These are phyloP conservation scores for Leccinum subtestaceum DNA, from an alignment of 768 basidiomycete species.

Conservation along the genomic window DNA sequence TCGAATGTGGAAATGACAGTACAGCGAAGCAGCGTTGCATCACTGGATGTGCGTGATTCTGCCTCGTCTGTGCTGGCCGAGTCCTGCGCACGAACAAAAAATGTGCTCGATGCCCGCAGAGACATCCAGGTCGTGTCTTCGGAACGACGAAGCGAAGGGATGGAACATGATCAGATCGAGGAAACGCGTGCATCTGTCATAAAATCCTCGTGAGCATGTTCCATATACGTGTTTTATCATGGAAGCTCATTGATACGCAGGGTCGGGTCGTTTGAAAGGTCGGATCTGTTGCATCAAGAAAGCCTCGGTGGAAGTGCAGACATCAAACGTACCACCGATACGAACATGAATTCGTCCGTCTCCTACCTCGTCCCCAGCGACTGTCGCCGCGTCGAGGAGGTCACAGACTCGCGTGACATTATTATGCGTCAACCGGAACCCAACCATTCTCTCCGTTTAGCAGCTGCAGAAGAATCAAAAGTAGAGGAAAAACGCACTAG, in stretches of 20 bases:
- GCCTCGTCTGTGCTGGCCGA: neutral
- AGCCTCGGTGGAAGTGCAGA: neutral
- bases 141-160: neutral
- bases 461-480: neutral
- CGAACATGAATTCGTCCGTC: neutral
- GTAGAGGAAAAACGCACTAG: neutral
- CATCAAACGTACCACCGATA: neutral
- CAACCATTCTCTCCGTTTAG: neutral
- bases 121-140: neutral
- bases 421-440: neutral
- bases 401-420: neutral
- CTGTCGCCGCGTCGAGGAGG: neutral
- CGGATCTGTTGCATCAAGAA: neutral
- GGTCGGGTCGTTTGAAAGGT: neutral
- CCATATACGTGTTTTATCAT: neutral
- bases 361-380: neutral
- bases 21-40: neutral
- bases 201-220: slow-evolving; percentile 1
- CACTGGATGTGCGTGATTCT: neutral
- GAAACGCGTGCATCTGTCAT: neutral
- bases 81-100: neutral
- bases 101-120: neutral
- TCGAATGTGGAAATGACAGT: neutral
- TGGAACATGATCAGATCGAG: neutral
- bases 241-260: slow-evolving; percentile 4